phyloP scores from a whole-genome alignment of 495 filamentous ascomycete species.

The Rusavskia elegans region DNA sequence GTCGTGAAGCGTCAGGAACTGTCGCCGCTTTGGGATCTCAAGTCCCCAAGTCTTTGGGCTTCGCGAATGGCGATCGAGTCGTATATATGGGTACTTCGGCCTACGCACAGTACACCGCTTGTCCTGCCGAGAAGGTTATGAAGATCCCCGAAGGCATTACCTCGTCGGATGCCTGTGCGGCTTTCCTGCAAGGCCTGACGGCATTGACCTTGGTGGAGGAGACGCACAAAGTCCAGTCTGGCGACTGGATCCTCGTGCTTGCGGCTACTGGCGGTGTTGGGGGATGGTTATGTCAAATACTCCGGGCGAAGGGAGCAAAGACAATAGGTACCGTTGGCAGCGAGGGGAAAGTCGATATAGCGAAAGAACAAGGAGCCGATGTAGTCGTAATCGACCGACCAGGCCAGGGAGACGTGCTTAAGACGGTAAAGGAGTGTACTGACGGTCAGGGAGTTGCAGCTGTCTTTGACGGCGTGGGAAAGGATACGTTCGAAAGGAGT shows the following conservation, averaged over 20 bases:
- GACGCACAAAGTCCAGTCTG: conserved; percentile 52
- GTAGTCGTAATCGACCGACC: conserved; percentile 56
- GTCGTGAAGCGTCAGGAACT: conserved; percentile 63
- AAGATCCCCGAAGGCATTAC: conserved; percentile 48
- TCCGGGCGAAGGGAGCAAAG: conserved; percentile 55
- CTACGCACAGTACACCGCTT: conserved; percentile 69
- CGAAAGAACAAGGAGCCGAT: conserved; percentile 50
- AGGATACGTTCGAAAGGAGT: conserved; percentile 71
- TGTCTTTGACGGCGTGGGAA: conserved; percentile 83
- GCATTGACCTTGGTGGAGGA: conserved; percentile 72
- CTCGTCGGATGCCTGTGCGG: conserved; percentile 48
- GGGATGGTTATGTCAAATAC: conserved; percentile 57
- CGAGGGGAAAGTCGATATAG: conserved; percentile 53
- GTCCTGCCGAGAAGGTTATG: conserved; percentile 36
- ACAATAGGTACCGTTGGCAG: conserved; percentile 75
- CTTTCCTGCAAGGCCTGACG: conserved; percentile 71
- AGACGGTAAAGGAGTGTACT: conserved; percentile 53
- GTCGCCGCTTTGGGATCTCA: conserved; percentile 37
- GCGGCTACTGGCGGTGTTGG: conserved; percentile 87
- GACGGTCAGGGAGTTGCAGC: conserved; percentile 53
- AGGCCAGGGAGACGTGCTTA: conserved; percentile 48
- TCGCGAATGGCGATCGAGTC: conserved; percentile 51
- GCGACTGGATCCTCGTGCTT: conserved; percentile 76
- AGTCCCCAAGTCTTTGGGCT: conserved; percentile 22
- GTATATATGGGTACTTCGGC: conserved; percentile 42